A percentile compares a stretch with the other conserved stretches of the same genome.
phyloP scores from a whole-genome alignment of 2,329 filamentous ascomycete genomes.

The Hypoxylon sp. region DNA sequence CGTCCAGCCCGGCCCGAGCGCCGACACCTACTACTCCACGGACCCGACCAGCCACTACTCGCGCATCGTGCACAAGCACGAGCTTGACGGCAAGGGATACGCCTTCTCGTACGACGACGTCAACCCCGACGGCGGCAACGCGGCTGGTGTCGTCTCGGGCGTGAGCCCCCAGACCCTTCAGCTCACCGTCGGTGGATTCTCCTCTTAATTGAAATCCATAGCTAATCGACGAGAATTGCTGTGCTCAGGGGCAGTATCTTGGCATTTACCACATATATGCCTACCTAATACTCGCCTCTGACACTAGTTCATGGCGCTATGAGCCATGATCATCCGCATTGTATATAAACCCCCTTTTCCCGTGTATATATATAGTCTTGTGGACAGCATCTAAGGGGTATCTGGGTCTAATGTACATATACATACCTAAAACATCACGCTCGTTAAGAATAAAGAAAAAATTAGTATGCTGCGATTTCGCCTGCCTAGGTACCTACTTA shows the following conservation, averaged over 20 bases:
- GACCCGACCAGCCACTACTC: conserved; percentile 69
- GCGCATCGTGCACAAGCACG: conserved; percentile 71
- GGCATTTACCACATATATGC: background rate
- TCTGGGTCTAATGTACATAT: conserved; percentile 38
- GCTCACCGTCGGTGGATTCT: conserved; percentile 62
- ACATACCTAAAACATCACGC: conserved; percentile 20
- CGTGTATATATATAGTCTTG: conserved; percentile 33
- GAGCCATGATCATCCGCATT: conserved; percentile 20
- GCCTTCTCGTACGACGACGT: conserved; percentile 80
- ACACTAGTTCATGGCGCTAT: conserved; percentile 28
- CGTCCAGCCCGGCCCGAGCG: conserved; percentile 60
- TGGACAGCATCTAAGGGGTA: conserved; percentile 33
- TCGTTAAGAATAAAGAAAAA: conserved; percentile 25
- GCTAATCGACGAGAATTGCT: background rate
- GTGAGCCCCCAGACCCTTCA: conserved; percentile 62
- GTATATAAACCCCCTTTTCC: conserved; percentile 38
- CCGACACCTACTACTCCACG: conserved; percentile 62
- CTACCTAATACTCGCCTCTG: conserved; percentile 7
- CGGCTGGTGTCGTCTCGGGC: conserved; percentile 66
- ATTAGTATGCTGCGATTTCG: background rate
- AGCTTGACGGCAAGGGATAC: conserved; percentile 73
- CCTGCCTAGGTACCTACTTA: background rate
- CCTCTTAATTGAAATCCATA: conserved; percentile 52
- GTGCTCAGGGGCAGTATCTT: conserved; percentile 7
- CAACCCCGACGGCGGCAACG: conserved; percentile 69